Evolutionary conservation across 2,329 filamentous ascomycete genomes (phyloP).

Genomic region (Colletotrichum gigasporum): DNA sequence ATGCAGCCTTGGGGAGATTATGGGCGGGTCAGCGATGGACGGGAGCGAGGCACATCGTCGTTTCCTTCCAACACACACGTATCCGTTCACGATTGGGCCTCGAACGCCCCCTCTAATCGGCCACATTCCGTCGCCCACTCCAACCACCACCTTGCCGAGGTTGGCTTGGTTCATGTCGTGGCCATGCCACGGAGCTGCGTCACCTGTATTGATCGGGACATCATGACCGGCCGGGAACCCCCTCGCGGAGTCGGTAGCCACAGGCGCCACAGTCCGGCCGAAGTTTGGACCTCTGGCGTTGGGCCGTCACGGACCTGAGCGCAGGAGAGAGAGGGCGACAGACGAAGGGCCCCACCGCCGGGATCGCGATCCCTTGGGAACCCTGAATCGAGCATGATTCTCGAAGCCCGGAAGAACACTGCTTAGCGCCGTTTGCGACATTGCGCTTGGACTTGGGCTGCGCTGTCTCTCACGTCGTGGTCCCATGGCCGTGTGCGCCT

Average conservation of each 20-base stretch:
- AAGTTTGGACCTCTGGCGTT: neutral
- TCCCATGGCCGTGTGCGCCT: no score
- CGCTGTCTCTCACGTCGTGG: neutral
- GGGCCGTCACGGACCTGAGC: neutral
- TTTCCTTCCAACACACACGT: neutral
- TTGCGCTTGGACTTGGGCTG: conserved; percentile 17
- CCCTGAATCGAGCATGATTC: conserved; percentile 24
- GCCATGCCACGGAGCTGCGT: conserved; percentile 10
- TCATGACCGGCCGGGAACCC: conserved; percentile 17
- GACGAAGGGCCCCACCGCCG: neutral
- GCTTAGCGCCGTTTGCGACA: neutral
- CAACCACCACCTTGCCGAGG: neutral
- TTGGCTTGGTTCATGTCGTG: neutral
- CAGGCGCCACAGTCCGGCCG: neutral
- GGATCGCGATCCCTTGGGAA: neutral
- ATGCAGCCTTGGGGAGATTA: conserved; percentile 21
- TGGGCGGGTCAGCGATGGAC: conserved; percentile 20
- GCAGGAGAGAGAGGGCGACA: neutral
- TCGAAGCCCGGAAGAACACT: conserved; percentile 21
- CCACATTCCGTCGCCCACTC: conserved; percentile 19
- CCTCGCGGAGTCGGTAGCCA: conserved; percentile 10
- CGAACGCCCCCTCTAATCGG: neutral
- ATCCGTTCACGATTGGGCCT: neutral
- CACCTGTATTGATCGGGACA: conserved; percentile 19
- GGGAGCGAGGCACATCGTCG: conserved; percentile 17